Evolutionary conservation across 2,329 filamentous ascomycete genomes (phyloP), one percentile per base, ranked within the genome.

Genomic region (Cladosporium sp.): DNA sequence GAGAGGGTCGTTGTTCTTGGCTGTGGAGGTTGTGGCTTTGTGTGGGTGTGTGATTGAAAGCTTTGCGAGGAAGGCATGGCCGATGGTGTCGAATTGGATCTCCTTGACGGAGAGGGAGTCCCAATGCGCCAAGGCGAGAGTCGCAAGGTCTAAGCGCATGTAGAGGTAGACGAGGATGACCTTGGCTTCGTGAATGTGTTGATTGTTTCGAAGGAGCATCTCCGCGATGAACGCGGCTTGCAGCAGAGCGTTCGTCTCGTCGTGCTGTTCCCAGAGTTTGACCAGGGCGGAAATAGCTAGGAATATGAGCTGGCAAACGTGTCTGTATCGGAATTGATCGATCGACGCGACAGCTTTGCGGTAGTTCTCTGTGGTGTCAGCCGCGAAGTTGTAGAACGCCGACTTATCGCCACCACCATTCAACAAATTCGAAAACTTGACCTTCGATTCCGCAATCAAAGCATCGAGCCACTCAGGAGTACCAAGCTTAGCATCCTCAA

Each of bases 41-140:
- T 62, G 61, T 1, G 64, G 67, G 44, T 68, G 66, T 8, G 58
- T 59, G 19, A 62, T 56, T 8, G 67, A 63, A 3, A 70, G 49
- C 8, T 60, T 55, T 8, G 67, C 68, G 44, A 68, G 62, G 5
- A 69, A 57, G 2, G 59, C 60, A 43, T 70, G 67, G 4, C 63
- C 64, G 14, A 69, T 58, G 6, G 68, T 70, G 42, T 70, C 68
- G 49, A 62, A 57, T 37, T 70, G 68, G 6, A 70, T 61, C 45
- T 69, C 66, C 46, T 68, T 69, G n/a, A 69, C 55, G 34, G 54
- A 60, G 9, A 70, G 58, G 7, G 61, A 63, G 38, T 65, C 61
- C 53, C 66, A 69, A 13, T 63, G 43, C 3, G 53, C 52, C 49
- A 66, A 59, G 1, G 67, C 66, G 7, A 64, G 57, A 14, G 60